phyloP scores from a whole-genome alignment of 495 filamentous ascomycete species.

The Sabuloglossum arenarium region DNA sequence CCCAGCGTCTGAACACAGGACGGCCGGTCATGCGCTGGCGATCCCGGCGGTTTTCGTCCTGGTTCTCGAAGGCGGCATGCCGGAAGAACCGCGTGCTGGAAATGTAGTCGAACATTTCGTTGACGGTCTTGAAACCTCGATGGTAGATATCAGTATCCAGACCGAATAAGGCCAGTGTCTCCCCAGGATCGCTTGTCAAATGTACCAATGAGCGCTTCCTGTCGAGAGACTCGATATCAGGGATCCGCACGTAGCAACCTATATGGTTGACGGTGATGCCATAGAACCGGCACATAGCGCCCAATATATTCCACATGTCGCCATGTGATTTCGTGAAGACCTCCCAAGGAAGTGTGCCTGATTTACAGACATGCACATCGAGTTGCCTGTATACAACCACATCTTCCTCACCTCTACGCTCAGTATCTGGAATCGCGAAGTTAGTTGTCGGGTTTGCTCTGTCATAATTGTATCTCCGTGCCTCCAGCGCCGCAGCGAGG shows the following conservation, averaged over 20 bases:
- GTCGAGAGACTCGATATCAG: slow-evolving; percentile 35
- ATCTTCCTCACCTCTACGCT: slow-evolving; percentile 3
- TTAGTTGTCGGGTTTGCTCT: slow-evolving; percentile 10
- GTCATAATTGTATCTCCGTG: slow-evolving; percentile 1
- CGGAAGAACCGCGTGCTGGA: slow-evolving; percentile 31
- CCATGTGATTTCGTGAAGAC: slow-evolving; percentile 40
- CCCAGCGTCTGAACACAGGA: slow-evolving; percentile 26
- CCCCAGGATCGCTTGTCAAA: slow-evolving; percentile 29
- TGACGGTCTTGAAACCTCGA: slow-evolving; percentile 23
- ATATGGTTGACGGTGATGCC: slow-evolving; percentile 40
- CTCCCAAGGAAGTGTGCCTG: slow-evolving; percentile 30
- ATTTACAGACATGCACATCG: slow-evolving; percentile 33
- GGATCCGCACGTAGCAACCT: slow-evolving; percentile 37
- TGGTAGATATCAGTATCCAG: slow-evolving; percentile 21
- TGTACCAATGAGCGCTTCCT: slow-evolving; percentile 32
- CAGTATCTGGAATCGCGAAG: slow-evolving; percentile 23
- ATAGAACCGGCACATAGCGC: slow-evolving; percentile 33
- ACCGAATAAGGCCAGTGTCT: slow-evolving; percentile 36
- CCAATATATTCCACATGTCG: slow-evolving; percentile 45
- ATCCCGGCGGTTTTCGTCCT: slow-evolving; percentile 27
- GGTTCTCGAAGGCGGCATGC: slow-evolving; percentile 6
- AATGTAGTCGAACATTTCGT: slow-evolving; percentile 36
- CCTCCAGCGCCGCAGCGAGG: slow-evolving; percentile 4
- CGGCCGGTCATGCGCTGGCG: slow-evolving; percentile 25
- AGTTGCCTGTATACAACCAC: slow-evolving; percentile 33